Base-by-base conservation (phyloP, 441 rosid species). In the Aquilaria agallochum region DNA sequence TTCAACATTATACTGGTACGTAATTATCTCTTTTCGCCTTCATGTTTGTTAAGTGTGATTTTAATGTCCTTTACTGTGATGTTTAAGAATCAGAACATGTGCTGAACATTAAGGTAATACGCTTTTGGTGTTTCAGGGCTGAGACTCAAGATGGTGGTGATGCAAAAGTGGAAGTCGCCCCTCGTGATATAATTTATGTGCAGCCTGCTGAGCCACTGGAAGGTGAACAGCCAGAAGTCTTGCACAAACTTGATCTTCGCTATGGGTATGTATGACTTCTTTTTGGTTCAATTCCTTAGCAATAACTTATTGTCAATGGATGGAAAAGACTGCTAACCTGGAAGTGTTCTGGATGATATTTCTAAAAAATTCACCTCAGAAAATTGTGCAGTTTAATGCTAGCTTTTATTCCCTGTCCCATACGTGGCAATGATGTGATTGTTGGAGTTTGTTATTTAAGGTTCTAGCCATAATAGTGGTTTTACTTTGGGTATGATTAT, bases 111-210 rank as follows among this genome's bases (percentile, higher is more conserved):
- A 47, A 55, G 65, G 15, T 42, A 50, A 73, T 58, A 68, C 62
- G 57, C 56, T 64, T 46, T 57, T 72, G 75, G 62, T 69, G 56
- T 64, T 81, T 63, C 66, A 93, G 97, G 98, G 93, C 81, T 48
- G 99, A 94, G 85, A 91, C 99, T 56, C 99, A 94, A 80, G 99
- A 94, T 76, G 95, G 85, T 31, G 99, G 97, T 68, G 95, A 94
- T 72, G 96, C 99, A 45, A 94, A 87, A 78, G 83, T 87, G 61
- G 99, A 87, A 76, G 96, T 82, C 77, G 84, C 95, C 55, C 99
- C 99, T 9, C 93, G 97, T 71, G 99, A 94, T 79, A 84, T 91
- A 62, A 56, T 94, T 57, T 94, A 85, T 72, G 74, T 79, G 52
- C 96, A 94, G 69, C 78, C 84, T 66, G 94, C 88, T 34, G 89